Evolutionary conservation across 208 protist genomes (phyloP).

Genomic region (Sergeia podlipaevii): DNA sequence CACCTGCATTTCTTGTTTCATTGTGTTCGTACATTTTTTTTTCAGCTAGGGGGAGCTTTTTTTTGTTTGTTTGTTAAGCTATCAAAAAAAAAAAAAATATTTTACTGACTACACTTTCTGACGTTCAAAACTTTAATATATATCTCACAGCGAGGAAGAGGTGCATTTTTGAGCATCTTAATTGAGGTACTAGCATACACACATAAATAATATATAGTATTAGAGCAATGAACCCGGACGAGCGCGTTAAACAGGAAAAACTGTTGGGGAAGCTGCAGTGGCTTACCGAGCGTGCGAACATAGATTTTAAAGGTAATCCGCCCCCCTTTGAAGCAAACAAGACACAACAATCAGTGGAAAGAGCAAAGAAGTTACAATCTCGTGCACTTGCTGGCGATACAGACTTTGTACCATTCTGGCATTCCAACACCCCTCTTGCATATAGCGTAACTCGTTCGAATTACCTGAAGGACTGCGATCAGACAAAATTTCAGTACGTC

Average conservation of each 20-base stretch:
- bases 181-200: neutral
- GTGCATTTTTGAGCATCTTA: neutral
- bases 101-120: no score
- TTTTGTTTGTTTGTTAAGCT: neutral
- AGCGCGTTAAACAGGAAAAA: slow-evolving; percentile 45
- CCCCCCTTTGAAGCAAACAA: slow-evolving; percentile 59
- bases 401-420: slow-evolving; percentile 72
- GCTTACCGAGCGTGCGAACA: slow-evolving; percentile 60
- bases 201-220: neutral
- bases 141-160: no score
- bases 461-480: slow-evolving; percentile 38
- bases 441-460: slow-evolving; percentile 40
- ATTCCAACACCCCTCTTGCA: slow-evolving; percentile 33
- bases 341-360: slow-evolving; percentile 56
- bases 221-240: slow-evolving; percentile 18
- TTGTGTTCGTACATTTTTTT: neutral
- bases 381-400: slow-evolving; percentile 30
- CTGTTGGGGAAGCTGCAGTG: slow-evolving; percentile 70
- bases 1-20: no score
- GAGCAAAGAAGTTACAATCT: slow-evolving; percentile 18
- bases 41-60: neutral
- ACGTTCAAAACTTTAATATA: no score
- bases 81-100: no score
- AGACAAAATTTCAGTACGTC: slow-evolving; percentile 17
- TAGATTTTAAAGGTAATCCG: slow-evolving; percentile 82